Evolutionary conservation across 2,329 filamentous ascomycete genomes (phyloP), one percentile per base, ranked within the genome.

Genomic region (Aspergillus calidoustus): DNA sequence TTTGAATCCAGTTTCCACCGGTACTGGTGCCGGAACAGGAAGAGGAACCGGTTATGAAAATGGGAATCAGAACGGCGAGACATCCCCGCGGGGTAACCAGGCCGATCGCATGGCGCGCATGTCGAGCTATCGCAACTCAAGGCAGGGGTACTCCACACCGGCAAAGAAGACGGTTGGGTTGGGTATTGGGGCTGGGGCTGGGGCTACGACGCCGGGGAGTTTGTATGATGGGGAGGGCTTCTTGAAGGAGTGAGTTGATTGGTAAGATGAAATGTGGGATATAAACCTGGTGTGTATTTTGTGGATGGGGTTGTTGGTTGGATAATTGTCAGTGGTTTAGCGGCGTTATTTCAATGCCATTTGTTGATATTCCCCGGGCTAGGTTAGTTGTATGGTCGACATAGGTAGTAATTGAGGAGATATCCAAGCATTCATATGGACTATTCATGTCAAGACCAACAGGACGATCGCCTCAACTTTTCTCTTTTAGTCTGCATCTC

Each of bases 191-290:
- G 66, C 64, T 57, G 73, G 69, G 7, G 66, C 64, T 57, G 73
- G 69, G 9, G 66, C 64, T 49, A 71, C 72, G n/a, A 82, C 79
- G 52, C 80, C 79, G 41, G 77, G 70, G 56, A 83, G 81, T 69
- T 67, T 82, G 64, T 83, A 83, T 67, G 81, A 83, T 64, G 64
- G 75, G 19, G 69, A 77, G 54, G 70, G 76, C 7, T 75, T 78
- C 64, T 59, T 77, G 60, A 75, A 75, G 58, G 76, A 77, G 65
- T 76, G 68, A 62, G 48, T n/a, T 8, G 31, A 38, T 38, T 23
- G 22, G 43, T 30, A 43, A 13, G 22, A 6, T 52, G 44, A 47
- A 15, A 28, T 9, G 34, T 17, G 31, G 25, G 49, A 9, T 43
- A 28, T 28, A 7, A 28, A 28, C 4, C 4, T 28, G 25, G 25